Conservation (phyloP, 805 yeast genomes). For the Sugiyamaella qingdaonensis region DNA sequence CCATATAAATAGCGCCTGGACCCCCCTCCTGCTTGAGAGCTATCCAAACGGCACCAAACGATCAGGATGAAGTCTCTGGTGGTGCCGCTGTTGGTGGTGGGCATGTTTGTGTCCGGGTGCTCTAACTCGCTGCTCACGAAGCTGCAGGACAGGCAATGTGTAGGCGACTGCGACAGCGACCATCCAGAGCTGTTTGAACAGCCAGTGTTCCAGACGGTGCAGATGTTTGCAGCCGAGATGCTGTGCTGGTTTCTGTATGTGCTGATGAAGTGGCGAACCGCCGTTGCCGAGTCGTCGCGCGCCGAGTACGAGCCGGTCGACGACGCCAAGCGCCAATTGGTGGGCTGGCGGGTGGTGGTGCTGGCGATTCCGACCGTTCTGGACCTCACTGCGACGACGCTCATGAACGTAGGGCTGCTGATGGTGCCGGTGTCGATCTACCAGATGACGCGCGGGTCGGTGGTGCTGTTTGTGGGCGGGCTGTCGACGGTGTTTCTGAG, state of each 20-base stretch:
- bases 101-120: slow-evolving; percentile 66
- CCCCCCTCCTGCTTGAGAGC: background rate
- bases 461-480: slow-evolving; percentile 70
- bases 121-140: slow-evolving; percentile 71
- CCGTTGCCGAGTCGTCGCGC: slow-evolving; percentile 13
- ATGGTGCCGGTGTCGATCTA: slow-evolving; percentile 75
- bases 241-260: slow-evolving; percentile 43
- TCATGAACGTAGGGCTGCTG: slow-evolving; percentile 69
- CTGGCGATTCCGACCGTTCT: slow-evolving; percentile 63
- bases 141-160: slow-evolving; percentile 72
- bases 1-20: no score
- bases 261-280: slow-evolving; percentile 17
- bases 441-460: slow-evolving; percentile 81
- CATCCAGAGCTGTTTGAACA: slow-evolving; percentile 55
- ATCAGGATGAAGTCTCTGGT: background rate
- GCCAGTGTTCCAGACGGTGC: slow-evolving; percentile 73
- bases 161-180: slow-evolving; percentile 46
- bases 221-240: slow-evolving; percentile 76
- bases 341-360: slow-evolving; percentile 32
- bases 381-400: slow-evolving; percentile 69
- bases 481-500: slow-evolving; percentile 61
- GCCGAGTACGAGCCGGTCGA: slow-evolving; percentile 2
- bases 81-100: slow-evolving; percentile 34
- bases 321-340: slow-evolving; percentile 13
- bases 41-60: no score